These are phyloP conservation scores for Cubamyces sp. DNA, from an alignment of 768 basidiomycete species.

Conservation along the genomic window DNA sequence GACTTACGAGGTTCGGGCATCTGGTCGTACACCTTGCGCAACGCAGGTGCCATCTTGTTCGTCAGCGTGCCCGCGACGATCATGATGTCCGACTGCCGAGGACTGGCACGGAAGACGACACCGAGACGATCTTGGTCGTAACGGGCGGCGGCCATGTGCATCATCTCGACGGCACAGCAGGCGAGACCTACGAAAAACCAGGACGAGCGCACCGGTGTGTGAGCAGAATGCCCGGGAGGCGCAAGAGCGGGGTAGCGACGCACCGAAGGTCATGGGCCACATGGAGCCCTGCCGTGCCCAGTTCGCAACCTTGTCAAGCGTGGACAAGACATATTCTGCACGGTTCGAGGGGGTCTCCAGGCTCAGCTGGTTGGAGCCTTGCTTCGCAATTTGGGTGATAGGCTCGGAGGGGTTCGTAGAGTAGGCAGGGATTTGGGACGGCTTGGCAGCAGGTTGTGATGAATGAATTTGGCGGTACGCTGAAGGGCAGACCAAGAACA, in stretches of 20 bases:
- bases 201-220: not conserved
- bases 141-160: conserved; percentile 99
- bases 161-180: conserved; percentile 99
- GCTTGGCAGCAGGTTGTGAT: conserved; percentile 46
- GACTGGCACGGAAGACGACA: conserved; percentile 98
- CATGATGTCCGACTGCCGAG: conserved; percentile 97
- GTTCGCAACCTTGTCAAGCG: conserved; percentile 94
- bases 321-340: conserved; percentile 93
- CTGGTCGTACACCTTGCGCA: conserved; percentile 96
- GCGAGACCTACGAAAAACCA: conserved; percentile 69
- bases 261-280: conserved; percentile 99
- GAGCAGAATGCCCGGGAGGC: not conserved
- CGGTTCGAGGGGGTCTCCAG: conserved; percentile 84
- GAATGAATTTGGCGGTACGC: conserved; percentile 61
- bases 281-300: conserved; percentile 98
- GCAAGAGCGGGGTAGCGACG: conserved; percentile 19
- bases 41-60: conserved; percentile 99
- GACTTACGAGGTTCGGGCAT: conserved; percentile 94
- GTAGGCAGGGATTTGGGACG: conserved; percentile 46
- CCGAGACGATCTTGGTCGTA: conserved; percentile 99
- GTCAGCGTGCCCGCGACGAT: conserved; percentile 99
- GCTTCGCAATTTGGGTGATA: conserved; percentile 72
- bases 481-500: conserved; percentile 26
- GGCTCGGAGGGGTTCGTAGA: conserved; percentile 54
- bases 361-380: conserved; percentile 81